Percentiles rank a stretch among this genome's conserved stretches.
phyloP scores from a whole-genome alignment of 306 rosid genomes.

The Pterocarpus macrocarpus region DNA sequence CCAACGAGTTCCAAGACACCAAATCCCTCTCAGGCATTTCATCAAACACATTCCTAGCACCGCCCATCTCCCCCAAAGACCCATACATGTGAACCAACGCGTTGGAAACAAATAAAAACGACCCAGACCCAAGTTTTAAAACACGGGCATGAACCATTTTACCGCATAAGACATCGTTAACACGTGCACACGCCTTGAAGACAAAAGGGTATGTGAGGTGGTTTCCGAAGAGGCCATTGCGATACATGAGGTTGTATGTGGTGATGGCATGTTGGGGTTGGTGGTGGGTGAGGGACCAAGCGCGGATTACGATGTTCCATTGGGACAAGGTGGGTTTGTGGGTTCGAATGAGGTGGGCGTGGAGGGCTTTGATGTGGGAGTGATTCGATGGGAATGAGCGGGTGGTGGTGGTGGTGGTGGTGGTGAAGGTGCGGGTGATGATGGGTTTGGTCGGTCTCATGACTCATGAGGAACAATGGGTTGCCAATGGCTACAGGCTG shows the following conservation, averaged over 20 bases:
- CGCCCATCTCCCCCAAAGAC: constrained; percentile 52
- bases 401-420: constrained; percentile 29
- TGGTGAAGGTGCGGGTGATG: constrained; percentile 11
- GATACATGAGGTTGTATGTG: constrained; percentile 59
- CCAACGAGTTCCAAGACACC: constrained; percentile 91
- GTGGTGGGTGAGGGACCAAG: constrained; percentile 62
- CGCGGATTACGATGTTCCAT: constrained; percentile 80
- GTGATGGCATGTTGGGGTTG: constrained; percentile 67
- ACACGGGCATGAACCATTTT: constrained; percentile 55
- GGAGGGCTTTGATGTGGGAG: constrained; percentile 57
- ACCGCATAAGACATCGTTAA: constrained; percentile 51
- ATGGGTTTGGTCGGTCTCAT: constrained; percentile 58
- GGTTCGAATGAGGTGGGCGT: constrained; percentile 68
- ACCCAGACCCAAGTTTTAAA: constrained; percentile 71
- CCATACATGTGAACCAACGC: constrained; percentile 69
- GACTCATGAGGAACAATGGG: neutral
- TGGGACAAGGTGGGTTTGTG: constrained; percentile 64
- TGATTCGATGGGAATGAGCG: constrained; percentile 12
- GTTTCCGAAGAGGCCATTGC: constrained; percentile 59
- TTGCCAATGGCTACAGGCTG: no score
- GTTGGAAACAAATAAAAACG: constrained; percentile 69
- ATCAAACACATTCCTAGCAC: constrained; percentile 71
- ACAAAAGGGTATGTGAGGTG: constrained; percentile 67
- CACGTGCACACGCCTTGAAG: constrained; percentile 81
- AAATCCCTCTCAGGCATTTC: constrained; percentile 76